phyloP scores from a whole-genome alignment of 495 filamentous ascomycete species.

The Penicillium coprophilum region DNA sequence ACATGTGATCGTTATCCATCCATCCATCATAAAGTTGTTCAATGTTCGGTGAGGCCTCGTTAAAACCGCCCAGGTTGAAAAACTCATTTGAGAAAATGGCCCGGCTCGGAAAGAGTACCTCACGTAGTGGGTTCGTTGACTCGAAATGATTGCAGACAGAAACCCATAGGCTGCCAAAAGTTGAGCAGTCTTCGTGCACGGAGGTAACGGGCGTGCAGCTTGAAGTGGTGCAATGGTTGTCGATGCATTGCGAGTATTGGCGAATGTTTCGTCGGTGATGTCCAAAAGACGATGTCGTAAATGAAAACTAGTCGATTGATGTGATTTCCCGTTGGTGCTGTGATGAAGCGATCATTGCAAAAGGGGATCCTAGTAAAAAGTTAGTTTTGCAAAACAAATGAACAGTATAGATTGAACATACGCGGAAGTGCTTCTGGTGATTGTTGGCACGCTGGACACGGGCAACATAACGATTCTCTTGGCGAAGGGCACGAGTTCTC shows the following conservation, averaged over 20 bases:
- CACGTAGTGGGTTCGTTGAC: not conserved
- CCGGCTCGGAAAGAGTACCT: conserved; percentile 16
- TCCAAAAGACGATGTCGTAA: not conserved
- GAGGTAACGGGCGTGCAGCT: not conserved
- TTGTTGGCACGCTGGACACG: conserved; percentile 65
- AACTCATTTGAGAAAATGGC: conserved; percentile 14
- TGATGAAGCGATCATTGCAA: conserved; percentile 38
- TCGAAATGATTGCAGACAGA: not conserved
- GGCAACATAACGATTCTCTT: conserved; percentile 57
- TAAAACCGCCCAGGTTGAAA: conserved; percentile 14
- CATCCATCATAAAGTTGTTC: conserved; percentile 2
- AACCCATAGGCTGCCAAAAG: conserved; percentile 1
- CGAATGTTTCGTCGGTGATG: conserved; percentile 3
- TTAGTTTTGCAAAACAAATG: conserved; percentile 21
- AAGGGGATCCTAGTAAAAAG: conserved; percentile 39
- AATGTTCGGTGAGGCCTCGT: conserved; percentile 9
- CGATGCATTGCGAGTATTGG: not conserved
- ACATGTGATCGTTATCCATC: conserved; percentile 8
- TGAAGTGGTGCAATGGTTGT: conserved; percentile 7
- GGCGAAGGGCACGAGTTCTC: conserved; percentile 58
- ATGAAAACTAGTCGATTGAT: conserved; percentile 4
- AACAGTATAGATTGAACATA: conserved; percentile 32
- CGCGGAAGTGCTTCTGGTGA: conserved; percentile 75
- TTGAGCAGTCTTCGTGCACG: conserved; percentile 2
- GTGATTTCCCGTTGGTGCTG: not conserved